Evolutionary conservation across 352 stramenopile genomes (phyloP).

Genomic region (Bremia lactucae): DNA sequence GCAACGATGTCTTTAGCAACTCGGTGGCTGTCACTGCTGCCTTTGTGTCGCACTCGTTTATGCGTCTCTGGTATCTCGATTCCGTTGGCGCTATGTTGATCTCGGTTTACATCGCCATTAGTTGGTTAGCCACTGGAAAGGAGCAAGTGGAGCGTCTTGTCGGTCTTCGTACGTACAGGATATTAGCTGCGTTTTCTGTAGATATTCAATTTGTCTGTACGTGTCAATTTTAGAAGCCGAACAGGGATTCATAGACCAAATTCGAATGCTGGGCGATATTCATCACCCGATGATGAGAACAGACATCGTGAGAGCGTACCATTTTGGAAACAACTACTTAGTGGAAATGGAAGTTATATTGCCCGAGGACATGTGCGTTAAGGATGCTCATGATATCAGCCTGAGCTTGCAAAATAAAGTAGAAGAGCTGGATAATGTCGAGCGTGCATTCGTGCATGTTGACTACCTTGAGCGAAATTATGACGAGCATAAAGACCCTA

Average conservation of each 20-base stretch:
- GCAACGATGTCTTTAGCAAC: constrained; percentile 95
- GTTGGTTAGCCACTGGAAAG: constrained; percentile 91
- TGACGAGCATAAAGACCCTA: constrained; percentile 85
- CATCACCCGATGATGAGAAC: constrained; percentile 85
- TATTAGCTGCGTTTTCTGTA: background rate
- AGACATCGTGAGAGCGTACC: constrained; percentile 91
- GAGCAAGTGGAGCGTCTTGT: constrained; percentile 91
- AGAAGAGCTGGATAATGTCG: constrained; percentile 91
- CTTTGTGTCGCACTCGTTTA: constrained; percentile 44
- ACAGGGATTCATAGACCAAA: constrained; percentile 89
- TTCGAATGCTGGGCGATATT: constrained; percentile 78
- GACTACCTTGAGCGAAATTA: constrained; percentile 90
- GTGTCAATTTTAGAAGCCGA: constrained; percentile 52
- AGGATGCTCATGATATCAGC: constrained; percentile 93
- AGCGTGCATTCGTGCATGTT: constrained; percentile 96
- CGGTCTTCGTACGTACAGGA: constrained; percentile 55
- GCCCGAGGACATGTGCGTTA: constrained; percentile 85
- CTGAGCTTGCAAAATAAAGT: constrained; percentile 94
- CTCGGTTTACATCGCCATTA: constrained; percentile 93
- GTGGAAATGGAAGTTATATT: constrained; percentile 80
- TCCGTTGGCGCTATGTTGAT: constrained; percentile 91
- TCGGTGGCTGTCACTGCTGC: constrained; percentile 82
- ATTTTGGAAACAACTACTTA: constrained; percentile 96
- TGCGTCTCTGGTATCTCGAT: constrained; percentile 90
- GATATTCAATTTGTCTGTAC: background rate